Percentiles rank a stretch among this genome's conserved stretches.
Conservation (phyloP, 495 filamentous ascomycete species). For the Lepidopterella palustris region DNA sequence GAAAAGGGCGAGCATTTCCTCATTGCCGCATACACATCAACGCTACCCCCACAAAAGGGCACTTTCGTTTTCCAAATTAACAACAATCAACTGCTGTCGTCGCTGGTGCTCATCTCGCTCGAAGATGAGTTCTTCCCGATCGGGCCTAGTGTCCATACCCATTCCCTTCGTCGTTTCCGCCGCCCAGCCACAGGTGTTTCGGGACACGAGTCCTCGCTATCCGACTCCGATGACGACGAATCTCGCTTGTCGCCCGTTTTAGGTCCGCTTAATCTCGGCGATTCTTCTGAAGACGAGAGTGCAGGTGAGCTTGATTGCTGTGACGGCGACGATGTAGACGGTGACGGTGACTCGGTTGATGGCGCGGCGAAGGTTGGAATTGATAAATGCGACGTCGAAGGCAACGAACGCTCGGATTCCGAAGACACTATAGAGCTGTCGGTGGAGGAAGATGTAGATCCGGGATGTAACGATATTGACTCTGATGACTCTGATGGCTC, state of each 20-base stretch:
- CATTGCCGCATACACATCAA: neutral
- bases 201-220: constrained; percentile 38
- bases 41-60: neutral
- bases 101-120: constrained; percentile 8
- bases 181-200: constrained; percentile 47
- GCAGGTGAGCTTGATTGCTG: constrained; percentile 8
- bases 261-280: constrained; percentile 17
- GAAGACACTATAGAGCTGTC: neutral
- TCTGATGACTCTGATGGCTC: constrained; percentile 5
- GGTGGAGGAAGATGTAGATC: neutral
- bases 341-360: neutral
- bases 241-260: constrained; percentile 37
- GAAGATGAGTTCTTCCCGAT: constrained; percentile 7
- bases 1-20: no score
- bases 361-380: neutral
- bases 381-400: neutral
- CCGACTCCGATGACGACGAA: constrained; percentile 42
- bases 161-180: constrained; percentile 48
- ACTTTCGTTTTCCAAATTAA: neutral
- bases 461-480: constrained; percentile 9
- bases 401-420: constrained; percentile 4
- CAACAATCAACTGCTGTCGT: constrained; percentile 21
- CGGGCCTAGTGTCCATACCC: constrained; percentile 53
- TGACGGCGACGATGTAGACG: constrained; percentile 2
- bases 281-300: constrained; percentile 16